A percentile compares a stretch with the other conserved stretches of the same genome.
These are phyloP conservation scores for Cyclotella atomus DNA, from an alignment of 108 stramenopile genomes.

Conservation along the genomic window DNA sequence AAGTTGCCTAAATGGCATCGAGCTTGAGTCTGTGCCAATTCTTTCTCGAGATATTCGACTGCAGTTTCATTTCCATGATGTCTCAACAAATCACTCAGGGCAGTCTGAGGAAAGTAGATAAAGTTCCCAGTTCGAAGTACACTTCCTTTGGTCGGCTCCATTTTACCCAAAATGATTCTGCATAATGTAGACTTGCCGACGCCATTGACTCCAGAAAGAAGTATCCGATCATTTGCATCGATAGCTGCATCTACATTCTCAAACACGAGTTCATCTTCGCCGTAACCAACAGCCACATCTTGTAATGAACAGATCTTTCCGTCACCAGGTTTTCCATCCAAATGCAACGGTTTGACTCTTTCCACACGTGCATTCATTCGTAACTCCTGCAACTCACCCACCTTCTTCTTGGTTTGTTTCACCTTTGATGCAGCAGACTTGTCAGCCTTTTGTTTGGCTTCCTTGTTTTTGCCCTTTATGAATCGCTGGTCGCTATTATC, in stretches of 20 bases:
- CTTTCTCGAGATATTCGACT: conserved; percentile 25
- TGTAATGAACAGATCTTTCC: conserved; percentile 33
- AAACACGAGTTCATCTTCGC: conserved; percentile 35
- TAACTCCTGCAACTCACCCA: conserved; percentile 43
- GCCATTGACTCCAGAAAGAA: conserved; percentile 64
- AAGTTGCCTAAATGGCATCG: conserved; percentile 48
- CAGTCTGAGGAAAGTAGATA: conserved; percentile 60
- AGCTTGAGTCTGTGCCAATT: conserved; percentile 36
- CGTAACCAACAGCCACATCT: conserved; percentile 52
- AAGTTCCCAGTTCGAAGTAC: conserved; percentile 3
- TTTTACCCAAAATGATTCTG: conserved; percentile 46
- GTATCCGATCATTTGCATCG: conserved; percentile 50
- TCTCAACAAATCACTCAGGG: conserved; percentile 26
- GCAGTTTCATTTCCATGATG: conserved; percentile 34
- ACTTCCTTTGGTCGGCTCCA: conserved; percentile 46
- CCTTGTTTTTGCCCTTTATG: conserved; percentile 64
- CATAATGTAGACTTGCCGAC: conserved; percentile 62
- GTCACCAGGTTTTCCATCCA: conserved; percentile 33
- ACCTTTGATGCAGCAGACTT: conserved; percentile 58
- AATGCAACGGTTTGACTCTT: conserved; percentile 31
- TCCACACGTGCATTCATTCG: conserved; percentile 31
- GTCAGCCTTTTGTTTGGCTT: conserved; percentile 72
- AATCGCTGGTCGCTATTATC: conserved; percentile 48
- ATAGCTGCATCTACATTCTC: conserved; percentile 44
- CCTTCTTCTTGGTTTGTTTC: conserved; percentile 38